Evolutionary conservation across 306 rosid species (phyloP).

Genomic region (Vachellia collinsii): DNA sequence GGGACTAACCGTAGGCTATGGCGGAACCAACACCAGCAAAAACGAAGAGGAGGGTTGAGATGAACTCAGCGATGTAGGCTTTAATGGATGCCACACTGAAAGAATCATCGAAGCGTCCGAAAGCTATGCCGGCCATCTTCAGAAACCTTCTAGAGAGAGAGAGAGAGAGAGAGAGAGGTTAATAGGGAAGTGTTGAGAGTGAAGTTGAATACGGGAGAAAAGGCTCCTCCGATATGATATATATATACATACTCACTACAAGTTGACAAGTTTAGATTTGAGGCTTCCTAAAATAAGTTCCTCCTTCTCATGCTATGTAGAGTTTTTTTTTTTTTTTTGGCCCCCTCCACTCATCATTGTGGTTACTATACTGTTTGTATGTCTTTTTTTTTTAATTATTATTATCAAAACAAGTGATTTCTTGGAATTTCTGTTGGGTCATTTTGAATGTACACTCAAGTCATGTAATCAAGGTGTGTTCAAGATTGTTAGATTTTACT

Average conservation of each 20-base stretch:
- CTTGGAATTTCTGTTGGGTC: neutral
- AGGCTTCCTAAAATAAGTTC: conserved; percentile 32
- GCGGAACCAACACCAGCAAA: conserved; percentile 92
- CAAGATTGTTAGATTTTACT: neutral
- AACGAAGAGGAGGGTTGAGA: conserved; percentile 88
- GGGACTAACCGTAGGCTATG: conserved; percentile 69
- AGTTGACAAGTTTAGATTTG: conserved; percentile 9
- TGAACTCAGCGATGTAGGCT: conserved; percentile 90
- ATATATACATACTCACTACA: conserved; percentile 30
- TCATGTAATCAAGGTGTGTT: too few relatives aligned
- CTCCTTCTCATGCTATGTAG: conserved; percentile 10
- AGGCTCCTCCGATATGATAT: conserved; percentile 31
- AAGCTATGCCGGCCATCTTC: conserved; percentile 74
- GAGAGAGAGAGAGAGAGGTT: conserved; percentile 36
- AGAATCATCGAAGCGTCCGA: conserved; percentile 76
- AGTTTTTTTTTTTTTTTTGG: too few relatives aligned
- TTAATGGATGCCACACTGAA: conserved; percentile 66
- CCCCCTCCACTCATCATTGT: conserved; percentile 6
- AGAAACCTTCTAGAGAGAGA: neutral
- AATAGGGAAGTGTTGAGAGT: neutral
- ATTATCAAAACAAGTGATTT: neutral
- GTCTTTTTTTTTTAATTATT: neutral
- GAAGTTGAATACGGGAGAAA: conserved; percentile 30
- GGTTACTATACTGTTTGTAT: neutral
- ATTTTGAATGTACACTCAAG: neutral